phyloP scores from a whole-genome alignment of 2,329 filamentous ascomycete genomes.

The Eutypa lata region DNA sequence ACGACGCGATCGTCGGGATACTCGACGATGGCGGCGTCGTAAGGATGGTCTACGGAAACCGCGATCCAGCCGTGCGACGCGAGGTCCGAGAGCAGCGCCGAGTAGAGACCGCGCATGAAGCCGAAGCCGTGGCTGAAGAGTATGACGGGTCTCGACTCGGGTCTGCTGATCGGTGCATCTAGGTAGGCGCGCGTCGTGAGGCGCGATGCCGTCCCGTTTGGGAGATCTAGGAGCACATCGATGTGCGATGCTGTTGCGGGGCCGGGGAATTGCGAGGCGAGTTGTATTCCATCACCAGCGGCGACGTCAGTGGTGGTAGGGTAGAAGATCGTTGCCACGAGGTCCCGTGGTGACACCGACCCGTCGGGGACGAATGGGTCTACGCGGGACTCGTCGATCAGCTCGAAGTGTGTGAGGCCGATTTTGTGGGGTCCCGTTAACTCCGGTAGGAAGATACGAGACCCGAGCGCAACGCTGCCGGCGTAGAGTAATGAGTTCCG shows the following conservation, averaged over 20 bases:
- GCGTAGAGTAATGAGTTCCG: not conserved
- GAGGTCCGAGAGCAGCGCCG: conserved; percentile 40
- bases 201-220: conserved; percentile 7
- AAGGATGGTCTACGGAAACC: conserved; percentile 46
- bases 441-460: conserved; percentile 8
- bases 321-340: conserved; percentile 19
- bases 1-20: conserved; percentile 40
- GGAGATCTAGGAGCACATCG: conserved; percentile 3
- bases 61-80: conserved; percentile 45
- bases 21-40: conserved; percentile 42
- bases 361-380: conserved; percentile 7
- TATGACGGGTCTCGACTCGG: conserved; percentile 15
- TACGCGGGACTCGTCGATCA: conserved; percentile 11
- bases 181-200: conserved; percentile 13
- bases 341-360: conserved; percentile 2
- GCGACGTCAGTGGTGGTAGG: conserved; percentile 3
- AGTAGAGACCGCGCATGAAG: conserved; percentile 40
- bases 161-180: conserved; percentile 1
- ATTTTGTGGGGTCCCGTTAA: conserved; percentile 11
- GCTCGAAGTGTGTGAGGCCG: conserved; percentile 11
- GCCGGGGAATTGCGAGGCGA: conserved; percentile 7
- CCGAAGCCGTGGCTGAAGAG: conserved; percentile 45
- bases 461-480: not conserved
- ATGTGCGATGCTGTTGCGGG: conserved; percentile 5
- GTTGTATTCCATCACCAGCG: not conserved